Conservation (phyloP, 441 rosid species). For the Populus trichocarpa region DNA sequence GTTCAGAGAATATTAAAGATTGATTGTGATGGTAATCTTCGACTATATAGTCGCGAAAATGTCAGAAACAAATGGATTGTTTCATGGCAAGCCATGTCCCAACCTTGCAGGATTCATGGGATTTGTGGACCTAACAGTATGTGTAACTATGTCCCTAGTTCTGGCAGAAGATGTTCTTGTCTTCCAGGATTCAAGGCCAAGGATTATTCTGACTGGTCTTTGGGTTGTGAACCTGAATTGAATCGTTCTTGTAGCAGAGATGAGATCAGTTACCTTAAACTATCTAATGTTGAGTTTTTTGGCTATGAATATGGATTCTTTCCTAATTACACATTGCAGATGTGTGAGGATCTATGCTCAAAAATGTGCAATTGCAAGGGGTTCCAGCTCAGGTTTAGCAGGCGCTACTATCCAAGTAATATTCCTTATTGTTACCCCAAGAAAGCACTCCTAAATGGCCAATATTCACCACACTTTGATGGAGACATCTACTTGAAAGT, state of each 20-base stretch:
- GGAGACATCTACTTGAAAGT: conserved; percentile 30
- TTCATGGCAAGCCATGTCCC: conserved; percentile 18
- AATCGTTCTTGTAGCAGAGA: background rate
- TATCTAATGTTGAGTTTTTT: conserved; percentile 23
- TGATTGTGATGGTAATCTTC: conserved; percentile 25
- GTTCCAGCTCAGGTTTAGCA: conserved; percentile 8
- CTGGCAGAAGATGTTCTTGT: conserved; percentile 16
- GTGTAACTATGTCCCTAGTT: conserved; percentile 4
- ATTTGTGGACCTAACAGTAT: conserved; percentile 23
- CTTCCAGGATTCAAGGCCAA: conserved; percentile 15
- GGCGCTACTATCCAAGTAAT: background rate
- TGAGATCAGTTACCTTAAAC: conserved; percentile 5
- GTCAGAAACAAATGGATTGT: conserved; percentile 12
- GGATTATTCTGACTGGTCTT: conserved; percentile 12
- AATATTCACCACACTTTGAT: background rate
- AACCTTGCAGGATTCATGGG: conserved; percentile 21
- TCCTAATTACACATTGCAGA: conserved; percentile 4
- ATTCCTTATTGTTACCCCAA: conserved; percentile 21
- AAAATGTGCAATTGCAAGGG: conserved; percentile 20
- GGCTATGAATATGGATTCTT: conserved; percentile 15
- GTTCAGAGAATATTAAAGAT: conserved; percentile 15
- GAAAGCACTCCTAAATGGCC: conserved; percentile 20
- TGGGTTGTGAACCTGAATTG: conserved; percentile 20
- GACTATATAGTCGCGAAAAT: conserved; percentile 17
- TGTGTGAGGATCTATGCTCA: conserved; percentile 21